Base-by-base conservation (phyloP, 2,329 filamentous ascomycete species). In the Sclerotinia nivalis region DNA sequence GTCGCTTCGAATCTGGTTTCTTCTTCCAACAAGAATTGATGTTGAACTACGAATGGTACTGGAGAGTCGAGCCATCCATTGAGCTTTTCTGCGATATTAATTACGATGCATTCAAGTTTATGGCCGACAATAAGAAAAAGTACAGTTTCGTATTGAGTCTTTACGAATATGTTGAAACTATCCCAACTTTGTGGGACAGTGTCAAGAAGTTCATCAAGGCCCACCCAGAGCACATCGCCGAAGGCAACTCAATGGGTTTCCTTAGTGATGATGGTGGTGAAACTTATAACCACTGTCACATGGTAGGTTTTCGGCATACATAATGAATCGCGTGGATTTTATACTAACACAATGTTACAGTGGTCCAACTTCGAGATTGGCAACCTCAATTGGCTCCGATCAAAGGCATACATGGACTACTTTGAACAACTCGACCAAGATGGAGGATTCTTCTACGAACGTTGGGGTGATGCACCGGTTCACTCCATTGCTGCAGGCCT, bases 341-440 rank as follows among this genome's bases (percentile, higher is more conserved):
- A 25, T 49, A 12, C 37, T 67, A 60, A 58, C 18, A 58, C n/a
- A 25, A 10, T 67, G 40, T 56, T 22, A 47, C 71, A 95, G 92
- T 99, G 96, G 96, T 98, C 95, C 78, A 99, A 99, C 85, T 99
- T 99, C 76, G 96, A 99, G 81, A 91, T 99, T 75, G 96, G 95
- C 74, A 96, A 91, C 82, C 86, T 99, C 52, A 88, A 96, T 77
- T 99, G 96, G 93, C 88, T 99, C 68, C 91, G 96, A 74, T 96
- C 93, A 74, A 85, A 94, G 79, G 87, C 92, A 31, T 99, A 99
- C 82, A 83, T 90, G 58, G 95, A 98, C 81, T 99, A 89, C 83
- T 99, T 99, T 78, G 88, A 94, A 65, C 87, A 89, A 8, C 88
- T 99, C 43, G 96, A 99, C 81, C 84, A 88, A 75, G 93, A 97